These are phyloP conservation scores for Zymoseptoria ardabiliae DNA, from an alignment of 2,329 filamentous ascomycete genomes.

Conservation along the genomic window DNA sequence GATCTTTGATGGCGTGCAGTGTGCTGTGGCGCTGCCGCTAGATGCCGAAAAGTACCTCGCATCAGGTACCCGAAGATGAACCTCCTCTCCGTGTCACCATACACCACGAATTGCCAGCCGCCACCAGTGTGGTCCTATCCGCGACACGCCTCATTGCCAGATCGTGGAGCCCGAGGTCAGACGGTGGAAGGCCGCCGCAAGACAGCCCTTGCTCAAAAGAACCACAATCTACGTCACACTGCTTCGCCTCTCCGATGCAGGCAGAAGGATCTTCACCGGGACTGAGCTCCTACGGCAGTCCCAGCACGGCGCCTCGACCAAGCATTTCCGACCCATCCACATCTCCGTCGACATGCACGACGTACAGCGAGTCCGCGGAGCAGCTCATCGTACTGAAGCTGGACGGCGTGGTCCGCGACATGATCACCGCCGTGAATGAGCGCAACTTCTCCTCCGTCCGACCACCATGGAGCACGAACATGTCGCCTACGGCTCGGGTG, in stretches of 20 bases:
- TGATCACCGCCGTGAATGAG: background rate
- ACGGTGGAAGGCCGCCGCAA: background rate
- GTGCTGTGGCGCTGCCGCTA: background rate
- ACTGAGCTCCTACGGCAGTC: background rate
- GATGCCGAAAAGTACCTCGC: background rate
- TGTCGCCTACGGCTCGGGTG: background rate
- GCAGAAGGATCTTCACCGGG: background rate
- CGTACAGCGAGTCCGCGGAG: background rate
- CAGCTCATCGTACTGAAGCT: background rate
- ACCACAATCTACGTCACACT: background rate
- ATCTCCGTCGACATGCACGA: background rate
- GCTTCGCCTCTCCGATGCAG: background rate
- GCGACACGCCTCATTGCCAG: no score
- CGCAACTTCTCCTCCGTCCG: background rate
- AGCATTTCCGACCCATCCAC: background rate
- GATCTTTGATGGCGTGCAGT: background rate
- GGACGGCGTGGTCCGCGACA: background rate
- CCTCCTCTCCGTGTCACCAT: background rate
- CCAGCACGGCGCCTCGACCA: background rate
- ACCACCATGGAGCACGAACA: background rate
- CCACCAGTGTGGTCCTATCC: background rate
- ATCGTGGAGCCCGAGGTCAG: background rate
- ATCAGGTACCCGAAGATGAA: background rate
- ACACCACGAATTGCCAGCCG: background rate
- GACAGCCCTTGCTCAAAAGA: background rate